These are phyloP conservation scores for Mimosa bimucronata DNA, from an alignment of 306 rosid species.

Conservation along the genomic window DNA sequence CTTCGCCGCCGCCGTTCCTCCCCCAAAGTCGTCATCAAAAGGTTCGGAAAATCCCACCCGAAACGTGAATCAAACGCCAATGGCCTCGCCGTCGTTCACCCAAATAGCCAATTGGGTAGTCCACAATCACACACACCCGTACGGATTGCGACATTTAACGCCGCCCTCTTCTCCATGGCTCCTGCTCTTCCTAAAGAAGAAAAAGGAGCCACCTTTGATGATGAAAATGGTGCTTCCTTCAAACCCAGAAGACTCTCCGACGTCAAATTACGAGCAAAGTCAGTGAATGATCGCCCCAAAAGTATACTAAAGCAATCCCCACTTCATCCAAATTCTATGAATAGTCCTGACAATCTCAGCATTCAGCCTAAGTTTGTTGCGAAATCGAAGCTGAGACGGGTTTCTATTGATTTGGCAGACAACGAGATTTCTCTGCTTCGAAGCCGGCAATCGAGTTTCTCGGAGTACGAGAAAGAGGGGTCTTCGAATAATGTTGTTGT, in stretches of 20 bases:
- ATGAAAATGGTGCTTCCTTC: constrained; percentile 38
- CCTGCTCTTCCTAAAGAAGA: constrained; percentile 61
- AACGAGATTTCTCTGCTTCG: constrained; percentile 81
- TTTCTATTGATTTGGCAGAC: constrained; percentile 88
- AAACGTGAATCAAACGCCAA: constrained; percentile 36
- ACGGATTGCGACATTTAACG: constrained; percentile 86
- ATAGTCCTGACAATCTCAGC: constrained; percentile 31
- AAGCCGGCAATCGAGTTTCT: constrained; percentile 66
- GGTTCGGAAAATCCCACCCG: constrained; percentile 43
- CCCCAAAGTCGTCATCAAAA: constrained; percentile 54
- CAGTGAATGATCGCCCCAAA: constrained; percentile 57
- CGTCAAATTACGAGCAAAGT: constrained; percentile 38
- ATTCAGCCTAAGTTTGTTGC: constrained; percentile 37
- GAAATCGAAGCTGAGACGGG: constrained; percentile 71
- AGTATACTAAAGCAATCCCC: constrained; percentile 66
- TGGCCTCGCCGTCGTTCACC: constrained; percentile 52
- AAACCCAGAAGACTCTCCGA: constrained; percentile 7
- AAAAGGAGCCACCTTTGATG: constrained; percentile 30
- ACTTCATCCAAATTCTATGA: constrained; percentile 48
- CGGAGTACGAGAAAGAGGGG: constrained; percentile 53
- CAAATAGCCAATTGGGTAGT: constrained; percentile 48
- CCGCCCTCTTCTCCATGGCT: constrained; percentile 96
- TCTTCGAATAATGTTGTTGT: constrained; percentile 9
- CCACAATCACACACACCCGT: constrained; percentile 40
- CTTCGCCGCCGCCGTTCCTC: constrained; percentile 54